A percentile compares a stretch with the other conserved stretches of the same genome.
These are phyloP conservation scores for Aspergillus sp. DNA, from an alignment of 2,329 filamentous ascomycete species.

Conservation along the genomic window DNA sequence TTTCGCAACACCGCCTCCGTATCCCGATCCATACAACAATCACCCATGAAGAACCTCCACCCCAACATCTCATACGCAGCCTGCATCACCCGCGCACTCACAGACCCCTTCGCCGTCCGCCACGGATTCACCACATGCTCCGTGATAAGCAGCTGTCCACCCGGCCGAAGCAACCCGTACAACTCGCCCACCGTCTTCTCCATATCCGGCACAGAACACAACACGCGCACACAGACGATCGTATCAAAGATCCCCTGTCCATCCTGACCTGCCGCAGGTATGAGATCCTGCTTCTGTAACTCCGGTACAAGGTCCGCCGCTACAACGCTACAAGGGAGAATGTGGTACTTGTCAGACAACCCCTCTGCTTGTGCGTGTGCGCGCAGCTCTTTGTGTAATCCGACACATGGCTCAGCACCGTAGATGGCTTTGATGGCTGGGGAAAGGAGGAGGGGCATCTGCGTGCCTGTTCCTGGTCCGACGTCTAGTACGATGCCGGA, in stretches of 20 bases:
- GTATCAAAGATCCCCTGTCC: conserved; percentile 48
- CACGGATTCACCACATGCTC: conserved; percentile 54
- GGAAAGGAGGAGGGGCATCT: conserved; percentile 43
- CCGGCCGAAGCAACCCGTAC: conserved; percentile 49
- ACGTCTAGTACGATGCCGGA: conserved; percentile 44
- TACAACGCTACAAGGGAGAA: conserved; percentile 46
- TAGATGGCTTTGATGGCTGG: conserved; percentile 45
- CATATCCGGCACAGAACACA: conserved; percentile 51
- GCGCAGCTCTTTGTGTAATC: conserved; percentile 43
- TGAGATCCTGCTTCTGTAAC: conserved; percentile 38
- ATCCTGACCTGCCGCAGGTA: conserved; percentile 13
- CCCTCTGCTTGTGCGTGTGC: conserved; percentile 36
- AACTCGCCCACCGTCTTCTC: conserved; percentile 42
- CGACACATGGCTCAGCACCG: conserved; percentile 49
- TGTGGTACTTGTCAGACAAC: conserved; percentile 44
- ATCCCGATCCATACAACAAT: conserved; percentile 48
- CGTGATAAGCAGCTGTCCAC: conserved; percentile 50
- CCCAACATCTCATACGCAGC: conserved; percentile 40
- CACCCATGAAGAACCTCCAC: conserved; percentile 51
- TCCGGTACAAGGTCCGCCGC: conserved; percentile 42
- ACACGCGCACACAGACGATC: conserved; percentile 50
- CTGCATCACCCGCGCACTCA: conserved; percentile 44
- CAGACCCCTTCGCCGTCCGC: conserved; percentile 40
- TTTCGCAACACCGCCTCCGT: conserved; percentile 40
- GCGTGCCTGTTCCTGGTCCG: conserved; percentile 50